Evolutionary conservation across 345 rosid genomes (phyloP).

Genomic region (Linum lewisii): DNA sequence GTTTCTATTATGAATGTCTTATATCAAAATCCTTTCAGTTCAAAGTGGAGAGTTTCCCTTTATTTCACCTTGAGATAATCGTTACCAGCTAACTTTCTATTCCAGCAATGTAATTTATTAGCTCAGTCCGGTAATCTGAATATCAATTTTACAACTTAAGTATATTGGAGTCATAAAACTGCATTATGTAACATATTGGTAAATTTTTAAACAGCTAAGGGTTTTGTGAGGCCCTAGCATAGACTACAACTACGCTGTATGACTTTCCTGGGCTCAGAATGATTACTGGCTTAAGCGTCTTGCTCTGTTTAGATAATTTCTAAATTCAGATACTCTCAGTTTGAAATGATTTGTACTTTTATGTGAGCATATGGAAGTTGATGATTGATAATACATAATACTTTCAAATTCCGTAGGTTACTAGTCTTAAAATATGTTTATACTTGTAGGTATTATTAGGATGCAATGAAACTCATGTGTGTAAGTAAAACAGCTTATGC

Average conservation of each 20-base stretch:
- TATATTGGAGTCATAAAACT: no score
- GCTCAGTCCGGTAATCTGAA: no score
- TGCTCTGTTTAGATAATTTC: neutral
- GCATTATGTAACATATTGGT: neutral
- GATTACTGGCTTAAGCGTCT: neutral
- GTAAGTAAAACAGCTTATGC: neutral
- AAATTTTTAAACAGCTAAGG: neutral
- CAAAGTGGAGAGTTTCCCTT: neutral
- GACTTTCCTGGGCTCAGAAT: neutral
- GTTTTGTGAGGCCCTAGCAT: neutral
- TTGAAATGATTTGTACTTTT: neutral
- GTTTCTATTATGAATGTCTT: neutral
- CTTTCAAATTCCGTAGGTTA: neutral
- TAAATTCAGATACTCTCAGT: neutral
- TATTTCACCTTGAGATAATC: neutral
- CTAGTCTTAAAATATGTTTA: neutral
- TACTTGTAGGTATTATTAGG: neutral
- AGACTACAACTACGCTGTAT: neutral
- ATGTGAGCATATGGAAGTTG: neutral
- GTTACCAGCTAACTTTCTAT: no score
- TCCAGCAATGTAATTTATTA: no score
- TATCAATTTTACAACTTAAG: no score
- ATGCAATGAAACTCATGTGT: neutral
- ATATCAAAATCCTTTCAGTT: neutral
- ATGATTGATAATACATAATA: neutral